Percentiles rank a stretch among this genome's conserved stretches.
Conservation (phyloP, 345 rosid species). For the Pelargonium nanum region DNA sequence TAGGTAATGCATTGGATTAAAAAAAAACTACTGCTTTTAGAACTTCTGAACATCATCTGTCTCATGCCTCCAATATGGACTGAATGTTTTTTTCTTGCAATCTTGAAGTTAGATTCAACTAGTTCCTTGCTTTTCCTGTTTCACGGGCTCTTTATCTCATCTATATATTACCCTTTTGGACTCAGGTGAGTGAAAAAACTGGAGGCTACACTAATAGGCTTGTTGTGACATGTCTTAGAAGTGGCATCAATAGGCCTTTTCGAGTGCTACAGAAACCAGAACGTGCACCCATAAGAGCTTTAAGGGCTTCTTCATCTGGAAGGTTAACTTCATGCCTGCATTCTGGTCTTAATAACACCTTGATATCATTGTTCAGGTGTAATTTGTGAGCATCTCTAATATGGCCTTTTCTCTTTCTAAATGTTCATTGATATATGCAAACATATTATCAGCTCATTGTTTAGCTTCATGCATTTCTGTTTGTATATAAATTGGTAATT, state of each 20-base stretch:
- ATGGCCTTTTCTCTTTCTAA: too few species aligned
- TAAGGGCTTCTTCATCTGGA: conserved; percentile 92
- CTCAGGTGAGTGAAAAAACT: conserved; percentile 79
- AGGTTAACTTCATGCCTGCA: conserved; percentile 36
- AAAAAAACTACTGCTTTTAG: too few species aligned
- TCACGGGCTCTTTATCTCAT: background rate
- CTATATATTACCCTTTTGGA: conserved; percentile 6
- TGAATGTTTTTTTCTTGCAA: too few species aligned
- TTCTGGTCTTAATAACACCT: conserved; percentile 11
- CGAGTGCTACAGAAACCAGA: conserved; percentile 94
- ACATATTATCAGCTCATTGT: too few species aligned
- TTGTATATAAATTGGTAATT: too few species aligned
- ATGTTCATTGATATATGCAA: too few species aligned
- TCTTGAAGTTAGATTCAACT: background rate
- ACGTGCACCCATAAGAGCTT: conserved; percentile 88
- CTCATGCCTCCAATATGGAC: too few species aligned
- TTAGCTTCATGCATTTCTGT: too few species aligned
- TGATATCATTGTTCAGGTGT: too few species aligned
- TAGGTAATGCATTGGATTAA: background rate
- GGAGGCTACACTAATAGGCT: conserved; percentile 89
- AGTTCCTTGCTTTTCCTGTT: background rate
- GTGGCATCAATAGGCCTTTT: conserved; percentile 83
- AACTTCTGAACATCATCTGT: too few species aligned
- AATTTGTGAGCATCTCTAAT: too few species aligned
- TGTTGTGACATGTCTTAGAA: conserved; percentile 84